Percentiles rank a stretch among this genome's conserved stretches.
phyloP scores from a whole-genome alignment of 805 yeast species.

The Ogataea pini region DNA sequence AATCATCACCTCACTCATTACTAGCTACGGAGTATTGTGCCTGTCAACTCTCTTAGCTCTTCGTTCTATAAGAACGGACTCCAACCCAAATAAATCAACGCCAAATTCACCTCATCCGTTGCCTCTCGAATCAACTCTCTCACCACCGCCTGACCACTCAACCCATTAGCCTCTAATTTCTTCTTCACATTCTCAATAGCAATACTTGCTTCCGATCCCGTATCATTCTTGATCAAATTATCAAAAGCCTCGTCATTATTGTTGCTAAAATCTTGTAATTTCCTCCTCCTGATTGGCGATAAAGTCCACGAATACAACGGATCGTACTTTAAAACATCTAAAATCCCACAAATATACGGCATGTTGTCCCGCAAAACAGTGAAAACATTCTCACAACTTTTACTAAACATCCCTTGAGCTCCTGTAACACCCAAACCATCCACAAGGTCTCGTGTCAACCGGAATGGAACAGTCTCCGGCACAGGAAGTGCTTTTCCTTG shows the following conservation, averaged over 20 bases:
- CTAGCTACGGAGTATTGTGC: too few species aligned
- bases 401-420: slow-evolving; percentile 70
- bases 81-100: slow-evolving; percentile 83
- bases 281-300: slow-evolving; percentile 67
- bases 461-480: slow-evolving; percentile 93
- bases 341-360: slow-evolving; percentile 73
- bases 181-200: slow-evolving; percentile 73
- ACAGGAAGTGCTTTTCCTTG: slow-evolving; percentile 82
- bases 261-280: slow-evolving; percentile 45
- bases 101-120: slow-evolving; percentile 61
- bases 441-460: slow-evolving; percentile 84
- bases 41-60: too few species aligned
- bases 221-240: slow-evolving; percentile 25
- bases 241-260: slow-evolving; percentile 24
- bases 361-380: slow-evolving; percentile 63
- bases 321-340: slow-evolving; percentile 87
- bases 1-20: too few species aligned
- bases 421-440: slow-evolving; percentile 95
- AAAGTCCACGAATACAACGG: slow-evolving; percentile 91
- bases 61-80: slow-evolving; percentile 59
- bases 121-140: slow-evolving; percentile 82
- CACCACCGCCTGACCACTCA: slow-evolving; percentile 83
- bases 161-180: slow-evolving; percentile 63
- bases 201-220: slow-evolving; percentile 70
- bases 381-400: slow-evolving; percentile 73